Evolutionary conservation across 202 grass and related monocot genomes (phyloP).

Genomic region (Zizania palustris): DNA sequence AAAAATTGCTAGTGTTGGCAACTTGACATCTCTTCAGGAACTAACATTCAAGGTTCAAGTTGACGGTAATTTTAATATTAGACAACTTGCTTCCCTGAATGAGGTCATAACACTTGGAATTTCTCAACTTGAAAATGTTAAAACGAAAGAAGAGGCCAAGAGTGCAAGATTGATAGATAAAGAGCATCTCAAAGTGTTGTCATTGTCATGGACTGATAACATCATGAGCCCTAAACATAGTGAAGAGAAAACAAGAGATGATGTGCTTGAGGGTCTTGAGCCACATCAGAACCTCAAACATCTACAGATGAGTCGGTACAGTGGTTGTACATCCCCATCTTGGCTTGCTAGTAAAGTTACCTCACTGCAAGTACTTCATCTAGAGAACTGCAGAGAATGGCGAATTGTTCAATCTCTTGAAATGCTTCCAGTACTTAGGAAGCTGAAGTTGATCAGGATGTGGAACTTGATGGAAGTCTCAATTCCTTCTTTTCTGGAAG

Average conservation of each 20-base stretch:
- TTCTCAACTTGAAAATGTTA: neutral
- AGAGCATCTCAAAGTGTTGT: neutral
- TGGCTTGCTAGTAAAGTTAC: constrained; percentile 33
- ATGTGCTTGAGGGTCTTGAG: constrained; percentile 51
- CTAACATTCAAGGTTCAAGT: neutral
- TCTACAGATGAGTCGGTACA: constrained; percentile 38
- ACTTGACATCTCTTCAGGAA: neutral
- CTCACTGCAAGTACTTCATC: constrained; percentile 23
- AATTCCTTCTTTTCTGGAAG: constrained; percentile 40
- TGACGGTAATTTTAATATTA: neutral
- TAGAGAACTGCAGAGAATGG: constrained; percentile 27
- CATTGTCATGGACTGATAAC: neutral
- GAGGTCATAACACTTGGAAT: neutral
- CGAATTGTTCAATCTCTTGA: neutral
- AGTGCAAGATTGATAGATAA: neutral
- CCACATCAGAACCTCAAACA: constrained; percentile 42
- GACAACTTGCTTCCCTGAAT: neutral
- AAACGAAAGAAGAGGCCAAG: neutral
- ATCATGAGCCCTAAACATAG: neutral
- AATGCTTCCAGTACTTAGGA: constrained; percentile 38
- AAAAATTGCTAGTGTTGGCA: neutral
- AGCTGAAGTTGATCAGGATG: constrained; percentile 27
- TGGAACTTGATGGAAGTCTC: constrained; percentile 8
- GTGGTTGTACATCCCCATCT: constrained; percentile 23
- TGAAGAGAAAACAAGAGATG: too few relatives aligned